phyloP scores from a whole-genome alignment of 768 basidiomycete species.

The Psilocybe azurescens region DNA sequence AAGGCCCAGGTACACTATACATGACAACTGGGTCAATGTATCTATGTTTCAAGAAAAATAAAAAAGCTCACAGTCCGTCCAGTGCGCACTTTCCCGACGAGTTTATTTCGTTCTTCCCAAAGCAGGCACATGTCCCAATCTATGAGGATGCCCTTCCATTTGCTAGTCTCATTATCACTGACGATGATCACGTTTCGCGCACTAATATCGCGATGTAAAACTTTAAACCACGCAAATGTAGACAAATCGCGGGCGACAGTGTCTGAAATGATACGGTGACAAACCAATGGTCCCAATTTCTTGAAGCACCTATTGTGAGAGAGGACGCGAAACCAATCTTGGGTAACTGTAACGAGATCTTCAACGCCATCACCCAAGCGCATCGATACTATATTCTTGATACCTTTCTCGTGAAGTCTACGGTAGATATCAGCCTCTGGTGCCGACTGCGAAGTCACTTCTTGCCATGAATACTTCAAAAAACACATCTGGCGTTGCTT shows the following conservation, averaged over 20 bases:
- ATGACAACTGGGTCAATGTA: not conserved
- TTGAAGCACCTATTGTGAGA: not conserved
- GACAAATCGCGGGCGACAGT: not conserved
- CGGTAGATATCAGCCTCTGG: not conserved
- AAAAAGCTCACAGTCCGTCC: not conserved
- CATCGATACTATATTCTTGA: not conserved
- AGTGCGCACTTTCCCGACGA: not conserved
- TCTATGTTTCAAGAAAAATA: too few species aligned
- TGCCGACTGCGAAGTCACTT: not conserved
- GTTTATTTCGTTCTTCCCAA: not conserved
- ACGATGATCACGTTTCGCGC: not conserved
- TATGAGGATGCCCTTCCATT: not conserved
- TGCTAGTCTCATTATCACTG: not conserved
- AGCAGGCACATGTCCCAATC: not conserved
- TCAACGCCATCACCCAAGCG: not conserved
- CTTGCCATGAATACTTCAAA: not conserved
- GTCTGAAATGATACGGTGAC: not conserved
- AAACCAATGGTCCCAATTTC: not conserved
- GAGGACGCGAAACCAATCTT: not conserved
- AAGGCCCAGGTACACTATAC: not conserved
- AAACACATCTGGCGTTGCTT: not conserved
- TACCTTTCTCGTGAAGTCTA: not conserved
- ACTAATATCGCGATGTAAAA: not conserved
- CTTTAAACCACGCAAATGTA: not conserved
- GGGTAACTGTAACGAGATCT: not conserved